Evolutionary conservation across 73 alveolate genomes (phyloP).

Genomic region (Tetrahymena malaccensis): DNA sequence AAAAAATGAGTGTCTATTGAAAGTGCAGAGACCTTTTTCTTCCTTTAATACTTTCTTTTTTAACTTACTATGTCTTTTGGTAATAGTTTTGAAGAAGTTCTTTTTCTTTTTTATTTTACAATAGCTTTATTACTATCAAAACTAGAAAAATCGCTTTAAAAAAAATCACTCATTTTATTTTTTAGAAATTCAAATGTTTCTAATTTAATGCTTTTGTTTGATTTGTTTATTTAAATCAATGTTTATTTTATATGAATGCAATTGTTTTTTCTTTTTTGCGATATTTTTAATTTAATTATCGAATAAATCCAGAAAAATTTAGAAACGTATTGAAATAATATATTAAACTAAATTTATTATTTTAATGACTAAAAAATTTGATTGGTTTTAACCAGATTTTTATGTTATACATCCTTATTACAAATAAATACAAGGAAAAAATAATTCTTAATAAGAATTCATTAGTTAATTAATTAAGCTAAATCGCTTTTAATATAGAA

Average conservation of each 20-base stretch:
- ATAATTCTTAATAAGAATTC: too few species aligned
- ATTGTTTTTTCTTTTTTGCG: not conserved
- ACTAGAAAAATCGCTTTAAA: not conserved
- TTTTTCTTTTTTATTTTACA: too few species aligned
- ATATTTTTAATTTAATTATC: too few species aligned
- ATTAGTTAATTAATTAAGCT: too few species aligned
- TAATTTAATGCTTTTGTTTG: not conserved
- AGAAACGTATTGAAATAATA: not conserved
- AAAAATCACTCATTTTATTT: not conserved
- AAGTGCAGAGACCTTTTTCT: not conserved
- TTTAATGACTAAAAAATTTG: too few species aligned
- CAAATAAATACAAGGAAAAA: not conserved
- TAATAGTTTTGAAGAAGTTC: not conserved
- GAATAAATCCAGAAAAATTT: not conserved
- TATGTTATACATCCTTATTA: not conserved
- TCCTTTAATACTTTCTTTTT: not conserved
- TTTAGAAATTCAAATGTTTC: not conserved
- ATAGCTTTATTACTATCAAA: too few species aligned
- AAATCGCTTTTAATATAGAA: too few species aligned
- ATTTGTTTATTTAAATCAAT: too few species aligned
- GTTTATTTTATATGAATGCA: too few species aligned
- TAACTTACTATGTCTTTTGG: not conserved
- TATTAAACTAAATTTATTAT: too few species aligned
- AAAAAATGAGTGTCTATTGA: not conserved
- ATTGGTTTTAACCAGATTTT: not conserved